Evolutionary conservation across 805 yeast genomes (phyloP).

Genomic region (Hanseniaspora opuntiae): DNA sequence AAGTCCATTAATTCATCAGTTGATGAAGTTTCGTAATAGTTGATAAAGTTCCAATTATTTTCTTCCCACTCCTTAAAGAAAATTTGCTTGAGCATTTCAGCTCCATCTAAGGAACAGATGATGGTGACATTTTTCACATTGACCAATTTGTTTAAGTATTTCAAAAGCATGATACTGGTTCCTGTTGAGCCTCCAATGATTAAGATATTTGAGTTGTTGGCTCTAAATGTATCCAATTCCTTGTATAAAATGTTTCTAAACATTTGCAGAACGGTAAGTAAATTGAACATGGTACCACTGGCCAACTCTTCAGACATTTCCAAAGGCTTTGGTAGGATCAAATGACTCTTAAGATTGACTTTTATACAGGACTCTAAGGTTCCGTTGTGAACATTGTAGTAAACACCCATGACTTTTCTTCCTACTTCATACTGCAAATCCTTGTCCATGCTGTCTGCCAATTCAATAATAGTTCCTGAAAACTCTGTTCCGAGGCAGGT

Average conservation of each 20-base stretch:
- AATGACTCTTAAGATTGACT: conserved; percentile 40
- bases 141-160: conserved; percentile 23
- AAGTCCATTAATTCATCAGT: conserved; percentile 17
- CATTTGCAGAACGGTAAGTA: conserved; percentile 43
- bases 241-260: conserved; percentile 27
- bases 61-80: conserved; percentile 13
- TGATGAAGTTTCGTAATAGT: conserved; percentile 12
- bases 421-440: conserved; percentile 34
- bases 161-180: conserved; percentile 23
- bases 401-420: conserved; percentile 53
- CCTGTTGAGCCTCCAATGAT: conserved; percentile 63
- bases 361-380: conserved; percentile 44
- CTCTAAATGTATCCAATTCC: conserved; percentile 14
- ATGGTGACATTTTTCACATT: conserved; percentile 22
- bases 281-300: conserved; percentile 49
- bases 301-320: conserved; percentile 40
- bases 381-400: conserved; percentile 40
- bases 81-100: conserved; percentile 22
- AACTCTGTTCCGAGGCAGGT: conserved; percentile 63
- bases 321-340: conserved; percentile 35
- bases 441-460: conserved; percentile 34
- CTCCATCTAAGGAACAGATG: conserved; percentile 20
- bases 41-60: conserved; percentile 13
- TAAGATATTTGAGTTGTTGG: conserved; percentile 38
- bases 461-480: conserved; percentile 43